Base-by-base conservation (phyloP, 2,329 filamentous ascomycete species). In the Cercospora sesami region DNA sequence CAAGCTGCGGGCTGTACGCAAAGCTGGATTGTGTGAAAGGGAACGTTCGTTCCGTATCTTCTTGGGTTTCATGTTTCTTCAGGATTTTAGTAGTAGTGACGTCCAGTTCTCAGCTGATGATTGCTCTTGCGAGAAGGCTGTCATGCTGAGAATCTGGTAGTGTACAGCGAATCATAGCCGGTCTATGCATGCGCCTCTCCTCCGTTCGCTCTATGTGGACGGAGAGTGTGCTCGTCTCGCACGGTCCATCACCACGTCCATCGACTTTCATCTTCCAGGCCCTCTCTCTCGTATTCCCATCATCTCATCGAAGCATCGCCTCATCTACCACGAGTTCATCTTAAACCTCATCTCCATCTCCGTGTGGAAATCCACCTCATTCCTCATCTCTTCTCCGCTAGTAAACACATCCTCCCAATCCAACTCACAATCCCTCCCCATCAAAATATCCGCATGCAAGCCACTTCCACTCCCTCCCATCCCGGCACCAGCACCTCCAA, bases 381-480 rank as follows among this genome's bases (percentile, higher is more conserved):
- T 86, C 75, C 89, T 86, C 78, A 88, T 86, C 80, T 94, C 92
- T 81, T 79, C 80, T 82, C 93, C 55, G 8, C 55, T 92, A 21
- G 86, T 88, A 79, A 90, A 98, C 21, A 99, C 89, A 83, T 98
- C 95, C 85, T 99, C 95, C 95, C 95, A 99, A 8, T 86, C 88
- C 74, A 96, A 84, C 75, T 87, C 90, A 30, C 86, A 83, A 79
- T 98, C 95, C 76, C 89, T 84, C 4, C 93, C 94, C 42, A 28
- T 39, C 76, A 99, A 82, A 71, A 99, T 93, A 79, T 98, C 94
- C 83, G 93, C 92, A 82, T 97, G 94, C 62, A 98, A 85, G 77
- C 61, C 61, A 31, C 51, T 59, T 88, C 74, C 71, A 80, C 83
- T 61, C 55, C 69, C 70, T 60, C 28, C 63, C 64, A 45, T 60